Percentiles rank a stretch among this genome's conserved stretches.
These are phyloP conservation scores for Lepidium didymum DNA, from an alignment of 345 rosid genomes.

Conservation along the genomic window DNA sequence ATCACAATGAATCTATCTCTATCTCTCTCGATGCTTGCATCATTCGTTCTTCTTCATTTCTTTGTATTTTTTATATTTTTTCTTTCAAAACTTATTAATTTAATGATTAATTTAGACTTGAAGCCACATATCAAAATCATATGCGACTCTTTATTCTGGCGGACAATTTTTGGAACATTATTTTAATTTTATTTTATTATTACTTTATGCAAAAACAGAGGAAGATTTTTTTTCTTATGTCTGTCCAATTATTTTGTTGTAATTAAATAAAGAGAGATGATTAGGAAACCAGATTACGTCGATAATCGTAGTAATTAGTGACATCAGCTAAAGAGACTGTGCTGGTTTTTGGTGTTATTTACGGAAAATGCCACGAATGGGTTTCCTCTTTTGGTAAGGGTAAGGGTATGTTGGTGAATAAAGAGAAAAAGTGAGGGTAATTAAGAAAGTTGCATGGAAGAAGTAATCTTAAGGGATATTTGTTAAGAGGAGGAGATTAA, in stretches of 20 bases:
- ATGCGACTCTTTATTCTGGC: slow-evolving; percentile 23
- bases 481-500: slow-evolving; percentile 16
- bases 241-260: neutral
- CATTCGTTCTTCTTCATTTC: slow-evolving; percentile 22
- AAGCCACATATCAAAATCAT: slow-evolving; percentile 19
- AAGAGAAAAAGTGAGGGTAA: neutral
- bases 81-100: neutral
- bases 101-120: neutral
- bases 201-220: neutral
- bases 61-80: neutral
- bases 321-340: slow-evolving; percentile 1
- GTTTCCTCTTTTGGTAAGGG: neutral
- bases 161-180: slow-evolving; percentile 18
- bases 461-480: neutral
- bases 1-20: slow-evolving; percentile 12
- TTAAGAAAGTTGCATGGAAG: slow-evolving; percentile 22
- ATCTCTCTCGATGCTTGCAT: neutral
- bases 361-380: neutral
- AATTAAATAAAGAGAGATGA: neutral
- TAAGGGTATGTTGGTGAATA: slow-evolving; percentile 4
- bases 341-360: slow-evolving; percentile 4
- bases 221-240: neutral
- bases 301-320: neutral
- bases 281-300: slow-evolving; percentile 15
- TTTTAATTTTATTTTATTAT: neutral